A percentile compares a stretch with the other conserved stretches of the same genome.
These are phyloP conservation scores for Pleurotus giganteus DNA, from an alignment of 768 basidiomycete species.

Conservation along the genomic window DNA sequence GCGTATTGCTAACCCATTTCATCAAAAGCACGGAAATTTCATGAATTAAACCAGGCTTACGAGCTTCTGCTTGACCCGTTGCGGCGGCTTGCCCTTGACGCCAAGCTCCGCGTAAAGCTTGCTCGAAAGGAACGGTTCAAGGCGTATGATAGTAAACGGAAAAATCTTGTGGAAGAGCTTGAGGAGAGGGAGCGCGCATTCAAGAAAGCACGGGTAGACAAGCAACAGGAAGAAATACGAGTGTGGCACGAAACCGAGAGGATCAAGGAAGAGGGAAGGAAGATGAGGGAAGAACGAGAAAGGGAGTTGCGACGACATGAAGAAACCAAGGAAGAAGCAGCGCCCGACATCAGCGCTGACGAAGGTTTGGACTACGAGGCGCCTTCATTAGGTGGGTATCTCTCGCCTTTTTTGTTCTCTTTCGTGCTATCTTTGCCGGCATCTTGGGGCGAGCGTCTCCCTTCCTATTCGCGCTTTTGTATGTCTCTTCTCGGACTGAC, in stretches of 20 bases:
- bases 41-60: constrained; percentile 80
- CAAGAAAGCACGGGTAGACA: constrained; percentile 69
- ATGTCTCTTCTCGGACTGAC: constrained; percentile 10
- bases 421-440: no score
- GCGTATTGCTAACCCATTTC: constrained; percentile 4
- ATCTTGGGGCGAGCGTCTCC: no score
- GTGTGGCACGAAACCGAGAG: constrained; percentile 62
- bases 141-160: constrained; percentile 69
- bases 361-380: constrained; percentile 54
- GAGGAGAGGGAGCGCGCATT: constrained; percentile 76
- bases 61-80: constrained; percentile 80
- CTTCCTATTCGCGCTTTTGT: no score
- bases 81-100: constrained; percentile 75
- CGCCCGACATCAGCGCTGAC: constrained; percentile 26
- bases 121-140: constrained; percentile 72
- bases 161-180: constrained; percentile 71
- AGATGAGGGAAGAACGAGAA: constrained; percentile 65
- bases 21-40: constrained; percentile 71
- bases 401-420: not conserved
- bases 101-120: constrained; percentile 67
- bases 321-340: constrained; percentile 32
- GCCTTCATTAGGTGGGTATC: constrained; percentile 51
- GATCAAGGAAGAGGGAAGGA: constrained; percentile 73
- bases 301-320: constrained; percentile 46
- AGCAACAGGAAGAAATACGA: constrained; percentile 53